Percentiles rank a stretch among this genome's conserved stretches.
These are phyloP conservation scores for Suillus occidentalis DNA, from an alignment of 768 basidiomycete species.

Conservation along the genomic window DNA sequence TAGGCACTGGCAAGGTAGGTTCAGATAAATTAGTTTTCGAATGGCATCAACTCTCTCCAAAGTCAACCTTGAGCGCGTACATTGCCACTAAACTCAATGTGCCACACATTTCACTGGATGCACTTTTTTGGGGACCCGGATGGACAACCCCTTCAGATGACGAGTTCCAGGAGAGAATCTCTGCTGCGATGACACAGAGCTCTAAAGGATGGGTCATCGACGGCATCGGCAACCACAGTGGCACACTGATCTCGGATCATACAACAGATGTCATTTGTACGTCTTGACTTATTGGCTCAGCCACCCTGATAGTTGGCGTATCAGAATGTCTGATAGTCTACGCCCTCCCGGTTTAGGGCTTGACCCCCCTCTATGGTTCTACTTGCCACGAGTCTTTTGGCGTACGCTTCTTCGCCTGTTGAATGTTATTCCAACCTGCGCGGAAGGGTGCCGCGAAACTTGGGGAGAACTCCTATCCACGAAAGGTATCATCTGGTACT, in stretches of 20 bases:
- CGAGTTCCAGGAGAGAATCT: constrained; percentile 24
- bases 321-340: not conserved
- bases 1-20: constrained; percentile 44
- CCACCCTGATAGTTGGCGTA: not conserved
- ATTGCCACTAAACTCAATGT: constrained; percentile 46
- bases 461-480: constrained; percentile 44
- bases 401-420: constrained; percentile 52
- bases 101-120: constrained; percentile 49
- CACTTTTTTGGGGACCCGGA: constrained; percentile 48
- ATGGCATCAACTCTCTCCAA: not conserved
- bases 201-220: constrained; percentile 53
- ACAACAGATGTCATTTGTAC: constrained; percentile 57
- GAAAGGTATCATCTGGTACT: constrained; percentile 51
- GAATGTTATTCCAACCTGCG: constrained; percentile 39
- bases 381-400: constrained; percentile 57
- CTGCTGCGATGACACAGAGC: constrained; percentile 28
- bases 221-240: constrained; percentile 42
- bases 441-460: constrained; percentile 48
- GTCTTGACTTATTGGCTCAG: constrained; percentile 14
- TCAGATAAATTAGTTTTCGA: too few species aligned
- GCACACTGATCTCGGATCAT: constrained; percentile 34
- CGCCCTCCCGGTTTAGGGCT: constrained; percentile 47
- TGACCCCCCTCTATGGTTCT: constrained; percentile 60
- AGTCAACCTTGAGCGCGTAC: constrained; percentile 50
- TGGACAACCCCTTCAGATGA: constrained; percentile 38